Conservation (phyloP, 345 rosid genomes). For the Acer campestre region DNA sequence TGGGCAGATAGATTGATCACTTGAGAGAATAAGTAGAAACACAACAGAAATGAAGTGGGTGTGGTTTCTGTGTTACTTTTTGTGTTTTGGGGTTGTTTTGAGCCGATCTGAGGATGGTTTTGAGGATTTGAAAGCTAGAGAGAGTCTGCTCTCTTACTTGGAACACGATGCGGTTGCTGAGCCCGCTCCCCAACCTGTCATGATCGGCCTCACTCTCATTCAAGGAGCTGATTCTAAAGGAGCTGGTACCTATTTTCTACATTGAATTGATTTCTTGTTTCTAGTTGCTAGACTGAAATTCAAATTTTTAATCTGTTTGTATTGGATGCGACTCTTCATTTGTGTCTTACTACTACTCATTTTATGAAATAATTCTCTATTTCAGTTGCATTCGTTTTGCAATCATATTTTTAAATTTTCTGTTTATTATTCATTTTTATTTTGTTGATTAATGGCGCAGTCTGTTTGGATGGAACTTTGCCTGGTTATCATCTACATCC, state of each 20-base stretch:
- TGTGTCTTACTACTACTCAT: too few species aligned
- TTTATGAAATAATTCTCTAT: too few species aligned
- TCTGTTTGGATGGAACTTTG: conserved; percentile 82
- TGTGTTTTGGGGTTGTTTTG: conserved; percentile 20
- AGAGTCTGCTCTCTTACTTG: conserved; percentile 26
- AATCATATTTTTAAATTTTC: neutral
- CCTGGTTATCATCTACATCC: conserved; percentile 86
- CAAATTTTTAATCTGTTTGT: neutral
- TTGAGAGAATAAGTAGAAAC: neutral
- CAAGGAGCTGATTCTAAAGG: conserved; percentile 80
- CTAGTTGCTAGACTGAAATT: neutral
- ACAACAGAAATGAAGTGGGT: neutral
- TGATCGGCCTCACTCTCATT: conserved; percentile 80
- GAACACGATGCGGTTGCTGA: conserved; percentile 30
- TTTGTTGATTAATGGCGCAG: conserved; percentile 35
- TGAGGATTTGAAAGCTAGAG: conserved; percentile 29
- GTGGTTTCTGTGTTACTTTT: conserved; percentile 23
- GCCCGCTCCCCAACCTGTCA: conserved; percentile 38
- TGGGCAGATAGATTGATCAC: neutral
- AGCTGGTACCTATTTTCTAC: conserved; percentile 58
- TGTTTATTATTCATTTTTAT: neutral
- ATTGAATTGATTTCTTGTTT: neutral
- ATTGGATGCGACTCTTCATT: neutral
- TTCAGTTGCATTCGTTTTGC: neutral
- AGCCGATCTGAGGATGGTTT: conserved; percentile 48